A percentile compares a stretch with the other conserved stretches of the same genome.
phyloP scores from a whole-genome alignment of 2,329 filamentous ascomycete species.

The Xylaria sp. region DNA sequence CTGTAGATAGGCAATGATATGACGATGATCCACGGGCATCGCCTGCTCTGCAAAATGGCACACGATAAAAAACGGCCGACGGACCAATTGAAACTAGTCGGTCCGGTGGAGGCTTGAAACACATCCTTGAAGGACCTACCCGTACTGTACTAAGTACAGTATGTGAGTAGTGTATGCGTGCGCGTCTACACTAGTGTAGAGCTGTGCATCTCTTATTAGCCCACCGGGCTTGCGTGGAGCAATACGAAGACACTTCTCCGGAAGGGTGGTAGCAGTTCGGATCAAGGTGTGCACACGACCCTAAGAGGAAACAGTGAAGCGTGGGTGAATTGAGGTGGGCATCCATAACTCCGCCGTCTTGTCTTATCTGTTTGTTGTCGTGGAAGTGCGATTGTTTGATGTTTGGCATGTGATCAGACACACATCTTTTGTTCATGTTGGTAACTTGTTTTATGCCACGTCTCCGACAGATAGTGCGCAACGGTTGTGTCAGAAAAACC shows the following conservation, averaged over 20 bases:
- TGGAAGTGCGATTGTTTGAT: background rate
- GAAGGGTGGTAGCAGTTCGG: conserved; percentile 21
- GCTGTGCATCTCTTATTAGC: conserved; percentile 12
- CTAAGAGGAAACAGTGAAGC: background rate
- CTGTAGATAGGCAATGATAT: conserved; percentile 26
- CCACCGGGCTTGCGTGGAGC: conserved; percentile 14
- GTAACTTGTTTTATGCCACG: conserved; percentile 13
- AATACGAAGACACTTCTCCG: conserved; percentile 27
- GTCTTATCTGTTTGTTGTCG: background rate
- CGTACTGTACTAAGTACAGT: background rate
- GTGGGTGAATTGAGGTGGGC: background rate
- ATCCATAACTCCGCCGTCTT: background rate
- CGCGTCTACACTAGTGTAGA: conserved; percentile 10
- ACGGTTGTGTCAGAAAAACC: background rate
- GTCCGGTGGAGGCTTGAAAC: conserved; percentile 13
- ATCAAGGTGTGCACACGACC: conserved; percentile 14
- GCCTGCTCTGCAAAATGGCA: background rate
- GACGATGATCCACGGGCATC: conserved; percentile 13
- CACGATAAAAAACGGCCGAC: conserved; percentile 19
- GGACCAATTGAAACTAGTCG: conserved; percentile 8
- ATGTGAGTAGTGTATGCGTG: background rate
- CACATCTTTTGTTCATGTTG: conserved; percentile 5
- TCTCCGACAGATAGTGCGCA: conserved; percentile 8
- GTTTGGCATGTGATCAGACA: background rate
- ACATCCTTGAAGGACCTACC: conserved; percentile 7